Conservation (phyloP, 306 rosid species). For the Pueraria montana region DNA sequence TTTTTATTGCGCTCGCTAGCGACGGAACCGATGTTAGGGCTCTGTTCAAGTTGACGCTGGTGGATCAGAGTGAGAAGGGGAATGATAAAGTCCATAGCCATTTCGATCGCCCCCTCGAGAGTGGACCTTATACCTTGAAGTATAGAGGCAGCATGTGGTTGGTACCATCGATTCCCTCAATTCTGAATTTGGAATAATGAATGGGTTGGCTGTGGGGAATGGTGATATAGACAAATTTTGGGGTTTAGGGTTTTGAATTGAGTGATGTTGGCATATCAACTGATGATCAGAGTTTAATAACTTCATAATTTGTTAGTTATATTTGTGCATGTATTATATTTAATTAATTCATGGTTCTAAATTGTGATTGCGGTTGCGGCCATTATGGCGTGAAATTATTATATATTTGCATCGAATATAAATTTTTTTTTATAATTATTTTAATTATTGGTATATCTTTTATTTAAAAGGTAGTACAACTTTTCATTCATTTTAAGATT, state of each 20-base stretch:
- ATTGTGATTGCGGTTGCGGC: too few relatives aligned
- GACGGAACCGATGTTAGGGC: conserved; percentile 94
- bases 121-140: conserved; percentile 92
- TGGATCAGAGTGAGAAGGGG: conserved; percentile 81
- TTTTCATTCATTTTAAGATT: too few relatives aligned
- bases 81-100: conserved; percentile 91
- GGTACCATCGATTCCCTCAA: conserved; percentile 17
- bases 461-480: too few relatives aligned
- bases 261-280: background rate
- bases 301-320: background rate
- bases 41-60: conserved; percentile 75
- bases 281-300: background rate
- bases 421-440: too few relatives aligned
- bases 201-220: background rate
- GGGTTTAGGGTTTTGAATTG: conserved; percentile 46
- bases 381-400: too few relatives aligned
- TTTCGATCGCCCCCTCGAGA: conserved; percentile 90
- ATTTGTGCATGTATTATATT: background rate
- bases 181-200: background rate
- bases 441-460: too few relatives aligned
- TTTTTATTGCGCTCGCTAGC: conserved; percentile 87
- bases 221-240: background rate
- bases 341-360: too few relatives aligned
- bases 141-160: conserved; percentile 98
- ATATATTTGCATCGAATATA: too few relatives aligned